These are phyloP conservation scores for Lizanozyma gosingica DNA, from an alignment of 1,139 yeast genomes.

Conservation along the genomic window DNA sequence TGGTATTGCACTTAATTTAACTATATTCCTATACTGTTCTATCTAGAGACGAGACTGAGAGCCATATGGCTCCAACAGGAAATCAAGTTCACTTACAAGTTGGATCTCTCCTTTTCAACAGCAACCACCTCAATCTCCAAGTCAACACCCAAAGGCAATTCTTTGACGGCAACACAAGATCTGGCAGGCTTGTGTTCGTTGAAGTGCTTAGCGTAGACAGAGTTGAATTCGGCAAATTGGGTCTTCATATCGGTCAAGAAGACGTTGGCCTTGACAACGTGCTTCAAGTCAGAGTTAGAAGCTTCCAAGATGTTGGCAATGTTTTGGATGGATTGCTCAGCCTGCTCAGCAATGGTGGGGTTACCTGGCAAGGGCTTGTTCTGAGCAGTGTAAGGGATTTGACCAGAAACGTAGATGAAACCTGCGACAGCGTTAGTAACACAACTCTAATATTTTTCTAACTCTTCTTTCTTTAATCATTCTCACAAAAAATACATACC, in stretches of 20 bases:
- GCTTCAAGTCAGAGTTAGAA: slow-evolving; percentile 72
- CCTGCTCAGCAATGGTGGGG: slow-evolving; percentile 60
- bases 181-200: slow-evolving; percentile 85
- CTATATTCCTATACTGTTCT: too few relatives aligned
- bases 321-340: slow-evolving; percentile 78
- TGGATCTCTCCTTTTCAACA: slow-evolving; percentile 40
- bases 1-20: too few relatives aligned
- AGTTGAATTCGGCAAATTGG: slow-evolving; percentile 73
- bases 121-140: slow-evolving; percentile 78
- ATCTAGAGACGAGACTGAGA: too few relatives aligned
- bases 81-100: slow-evolving; percentile 27
- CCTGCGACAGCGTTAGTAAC: slow-evolving; percentile 31
- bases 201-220: slow-evolving; percentile 76
- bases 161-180: slow-evolving; percentile 88
- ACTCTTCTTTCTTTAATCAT: background rate
- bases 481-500: slow-evolving; percentile 30
- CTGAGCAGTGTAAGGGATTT: slow-evolving; percentile 82
- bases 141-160: slow-evolving; percentile 75
- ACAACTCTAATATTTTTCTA: background rate
- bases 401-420: slow-evolving; percentile 88
- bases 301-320: slow-evolving; percentile 70
- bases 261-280: slow-evolving; percentile 77
- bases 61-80: too few relatives aligned
- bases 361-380: slow-evolving; percentile 71
- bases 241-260: slow-evolving; percentile 78